Percentiles rank a stretch among this genome's conserved stretches.
phyloP scores from a whole-genome alignment of 2,329 filamentous ascomycete species.

The Monosporascus sp. region DNA sequence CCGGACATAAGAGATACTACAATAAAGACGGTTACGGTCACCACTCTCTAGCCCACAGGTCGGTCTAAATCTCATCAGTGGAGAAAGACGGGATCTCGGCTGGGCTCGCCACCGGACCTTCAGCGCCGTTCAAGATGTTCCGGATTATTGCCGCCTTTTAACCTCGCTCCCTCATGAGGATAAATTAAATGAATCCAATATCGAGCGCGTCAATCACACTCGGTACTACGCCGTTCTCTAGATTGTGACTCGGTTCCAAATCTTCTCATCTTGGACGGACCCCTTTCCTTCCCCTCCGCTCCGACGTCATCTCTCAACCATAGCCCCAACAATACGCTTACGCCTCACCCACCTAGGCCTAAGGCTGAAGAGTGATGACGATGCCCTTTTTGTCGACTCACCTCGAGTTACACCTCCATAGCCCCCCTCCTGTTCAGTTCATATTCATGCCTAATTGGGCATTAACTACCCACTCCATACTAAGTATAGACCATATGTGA shows the following conservation, averaged over 20 bases:
- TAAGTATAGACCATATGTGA: neutral
- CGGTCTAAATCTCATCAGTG: too few relatives aligned
- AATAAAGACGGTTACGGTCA: too few relatives aligned
- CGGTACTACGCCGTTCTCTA: neutral
- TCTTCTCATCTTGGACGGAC: too few relatives aligned
- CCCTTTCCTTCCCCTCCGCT: too few relatives aligned
- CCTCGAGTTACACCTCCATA: neutral
- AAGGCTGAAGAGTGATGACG: neutral
- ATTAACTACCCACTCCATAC: neutral
- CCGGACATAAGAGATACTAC: too few relatives aligned
- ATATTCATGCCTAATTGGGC: neutral
- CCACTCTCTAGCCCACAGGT: too few relatives aligned
- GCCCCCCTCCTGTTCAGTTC: neutral
- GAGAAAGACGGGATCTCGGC: too few relatives aligned
- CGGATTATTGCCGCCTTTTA: neutral
- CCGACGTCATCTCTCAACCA: too few relatives aligned
- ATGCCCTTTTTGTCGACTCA: neutral
- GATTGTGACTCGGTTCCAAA: neutral
- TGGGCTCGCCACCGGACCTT: too few relatives aligned
- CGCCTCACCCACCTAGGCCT: too few relatives aligned
- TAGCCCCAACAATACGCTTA: too few relatives aligned
- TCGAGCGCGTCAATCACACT: neutral
- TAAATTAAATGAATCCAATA: neutral
- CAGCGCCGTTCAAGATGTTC: neutral
- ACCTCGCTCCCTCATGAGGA: neutral